A percentile compares a stretch with the other conserved stretches of the same genome.
phyloP scores from a whole-genome alignment of 192 early-diverging fungal species.

The Tieghemiomyces parasiticus region DNA sequence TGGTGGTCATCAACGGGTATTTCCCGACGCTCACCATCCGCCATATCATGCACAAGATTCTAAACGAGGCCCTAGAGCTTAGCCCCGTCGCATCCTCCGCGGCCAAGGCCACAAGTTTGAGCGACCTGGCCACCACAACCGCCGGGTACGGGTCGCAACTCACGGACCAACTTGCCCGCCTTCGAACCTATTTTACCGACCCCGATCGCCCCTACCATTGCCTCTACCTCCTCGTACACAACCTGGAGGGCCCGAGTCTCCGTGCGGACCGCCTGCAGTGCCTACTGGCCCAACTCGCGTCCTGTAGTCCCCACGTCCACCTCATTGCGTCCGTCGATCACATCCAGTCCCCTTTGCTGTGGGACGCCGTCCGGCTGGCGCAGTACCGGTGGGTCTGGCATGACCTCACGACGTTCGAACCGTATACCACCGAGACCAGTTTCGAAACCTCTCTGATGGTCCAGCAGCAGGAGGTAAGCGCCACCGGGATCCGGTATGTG shows the following conservation, averaged over 20 bases:
- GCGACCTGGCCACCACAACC: too few species aligned
- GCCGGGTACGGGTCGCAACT: too few species aligned
- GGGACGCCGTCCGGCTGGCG: conserved; percentile 56
- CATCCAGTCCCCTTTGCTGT: conserved; percentile 75
- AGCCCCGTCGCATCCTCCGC: too few species aligned
- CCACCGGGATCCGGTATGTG: conserved; percentile 62
- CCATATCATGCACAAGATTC: conserved; percentile 49
- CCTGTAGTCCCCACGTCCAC: conserved; percentile 41
- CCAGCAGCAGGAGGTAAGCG: conserved; percentile 35
- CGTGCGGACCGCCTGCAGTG: conserved; percentile 52
- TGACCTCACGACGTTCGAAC: conserved; percentile 74
- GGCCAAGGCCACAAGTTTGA: too few species aligned
- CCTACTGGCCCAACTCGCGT: conserved; percentile 50
- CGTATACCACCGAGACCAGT: conserved; percentile 69
- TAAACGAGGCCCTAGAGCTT: conserved; percentile 18
- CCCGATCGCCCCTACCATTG: conserved; percentile 25
- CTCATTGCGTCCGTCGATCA: conserved; percentile 82
- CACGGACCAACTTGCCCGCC: conserved; percentile 47
- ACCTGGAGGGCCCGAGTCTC: conserved; percentile 69
- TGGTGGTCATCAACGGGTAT: conserved; percentile 74
- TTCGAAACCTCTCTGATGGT: conserved; percentile 58
- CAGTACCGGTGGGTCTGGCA: conserved; percentile 83
- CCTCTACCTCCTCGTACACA: conserved; percentile 72
- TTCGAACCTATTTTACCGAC: conserved; percentile 45
- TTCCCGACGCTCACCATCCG: conserved; percentile 62